Percentiles rank a stretch among this genome's conserved stretches.
These are phyloP conservation scores for Fragilaria radians DNA, from an alignment of 108 stramenopile genomes.

Conservation along the genomic window DNA sequence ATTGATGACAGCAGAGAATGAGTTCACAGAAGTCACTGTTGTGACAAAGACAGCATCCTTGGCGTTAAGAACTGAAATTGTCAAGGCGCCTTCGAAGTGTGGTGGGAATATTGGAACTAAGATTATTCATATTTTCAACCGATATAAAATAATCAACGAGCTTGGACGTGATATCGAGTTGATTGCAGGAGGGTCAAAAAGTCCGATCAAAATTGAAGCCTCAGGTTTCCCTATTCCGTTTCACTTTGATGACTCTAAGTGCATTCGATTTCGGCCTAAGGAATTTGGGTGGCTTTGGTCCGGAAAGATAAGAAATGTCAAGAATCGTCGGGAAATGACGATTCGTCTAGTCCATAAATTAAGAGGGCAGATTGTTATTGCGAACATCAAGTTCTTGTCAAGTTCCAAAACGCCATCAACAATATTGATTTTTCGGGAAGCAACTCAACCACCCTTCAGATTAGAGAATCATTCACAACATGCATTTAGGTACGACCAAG, in stretches of 20 bases:
- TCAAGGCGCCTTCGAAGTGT: conserved; percentile 35
- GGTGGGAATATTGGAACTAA: conserved; percentile 47
- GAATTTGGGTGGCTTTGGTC: conserved; percentile 61
- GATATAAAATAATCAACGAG: conserved; percentile 43
- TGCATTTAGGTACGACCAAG: conserved; percentile 45
- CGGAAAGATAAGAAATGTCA: conserved; percentile 33
- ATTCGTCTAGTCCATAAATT: conserved; percentile 48
- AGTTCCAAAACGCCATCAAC: conserved; percentile 22
- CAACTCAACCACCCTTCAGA: conserved; percentile 48
- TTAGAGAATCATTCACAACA: conserved; percentile 57
- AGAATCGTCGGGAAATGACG: conserved; percentile 45
- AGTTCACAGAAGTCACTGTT: conserved; percentile 29
- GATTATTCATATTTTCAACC: conserved; percentile 48
- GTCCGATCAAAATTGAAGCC: conserved; percentile 19
- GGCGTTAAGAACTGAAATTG: conserved; percentile 32
- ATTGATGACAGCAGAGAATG: conserved; percentile 10
- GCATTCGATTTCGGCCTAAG: conserved; percentile 49
- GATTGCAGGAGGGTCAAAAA: conserved; percentile 13
- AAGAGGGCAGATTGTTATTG: conserved; percentile 41
- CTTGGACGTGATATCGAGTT: conserved; percentile 59
- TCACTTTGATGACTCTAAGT: conserved; percentile 55
- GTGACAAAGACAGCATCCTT: conserved; percentile 26
- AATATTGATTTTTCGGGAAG: conserved; percentile 31
- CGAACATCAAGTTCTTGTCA: conserved; percentile 29
- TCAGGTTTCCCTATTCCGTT: conserved; percentile 31